Evolutionary conservation across 1,284 basidiomycete genomes (phyloP).

Genomic region (Limonomyces culmigenus): DNA sequence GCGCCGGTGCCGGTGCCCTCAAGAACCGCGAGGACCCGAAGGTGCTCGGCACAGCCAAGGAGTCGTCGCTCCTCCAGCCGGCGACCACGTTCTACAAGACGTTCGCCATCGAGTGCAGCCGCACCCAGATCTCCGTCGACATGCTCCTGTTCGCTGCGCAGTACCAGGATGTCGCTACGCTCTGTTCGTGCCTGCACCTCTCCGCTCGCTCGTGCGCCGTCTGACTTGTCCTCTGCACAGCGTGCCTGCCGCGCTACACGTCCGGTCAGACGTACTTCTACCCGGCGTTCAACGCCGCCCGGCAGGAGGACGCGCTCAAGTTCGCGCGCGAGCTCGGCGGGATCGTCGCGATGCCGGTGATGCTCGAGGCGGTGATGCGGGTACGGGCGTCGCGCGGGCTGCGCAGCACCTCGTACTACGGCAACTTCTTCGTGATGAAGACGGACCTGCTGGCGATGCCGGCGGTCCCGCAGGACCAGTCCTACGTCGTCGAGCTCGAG

Average conservation of each 20-base stretch:
- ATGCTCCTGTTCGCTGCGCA: constrained; percentile 95
- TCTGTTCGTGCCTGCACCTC: constrained; percentile 34
- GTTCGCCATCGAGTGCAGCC: constrained; percentile 96
- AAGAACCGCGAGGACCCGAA: constrained; percentile 97
- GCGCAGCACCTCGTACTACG: constrained; percentile 96
- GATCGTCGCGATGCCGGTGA: constrained; percentile 86
- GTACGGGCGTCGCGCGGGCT: constrained; percentile 90
- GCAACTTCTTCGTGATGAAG: constrained; percentile 98
- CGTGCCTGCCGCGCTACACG: constrained; percentile 91
- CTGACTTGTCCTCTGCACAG: constrained; percentile 19
- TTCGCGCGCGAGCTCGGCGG: constrained; percentile 96
- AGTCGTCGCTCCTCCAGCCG: constrained; percentile 76
- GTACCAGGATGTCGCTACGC: constrained; percentile 92
- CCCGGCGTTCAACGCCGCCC: constrained; percentile 90
- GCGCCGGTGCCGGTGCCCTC: constrained; percentile 77
- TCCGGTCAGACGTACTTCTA: constrained; percentile 98
- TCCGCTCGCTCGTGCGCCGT: neutral
- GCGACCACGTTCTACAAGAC: constrained; percentile 96
- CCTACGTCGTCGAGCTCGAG: constrained; percentile 93
- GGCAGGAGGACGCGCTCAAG: constrained; percentile 91
- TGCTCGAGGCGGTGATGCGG: constrained; percentile 95
- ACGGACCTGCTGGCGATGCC: constrained; percentile 96
- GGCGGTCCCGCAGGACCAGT: constrained; percentile 91
- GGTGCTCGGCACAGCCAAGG: constrained; percentile 89
- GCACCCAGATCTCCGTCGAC: constrained; percentile 94